Evolutionary conservation across 2,329 filamentous ascomycete species (phyloP).

Genomic region (Bipolaris bicolor): DNA sequence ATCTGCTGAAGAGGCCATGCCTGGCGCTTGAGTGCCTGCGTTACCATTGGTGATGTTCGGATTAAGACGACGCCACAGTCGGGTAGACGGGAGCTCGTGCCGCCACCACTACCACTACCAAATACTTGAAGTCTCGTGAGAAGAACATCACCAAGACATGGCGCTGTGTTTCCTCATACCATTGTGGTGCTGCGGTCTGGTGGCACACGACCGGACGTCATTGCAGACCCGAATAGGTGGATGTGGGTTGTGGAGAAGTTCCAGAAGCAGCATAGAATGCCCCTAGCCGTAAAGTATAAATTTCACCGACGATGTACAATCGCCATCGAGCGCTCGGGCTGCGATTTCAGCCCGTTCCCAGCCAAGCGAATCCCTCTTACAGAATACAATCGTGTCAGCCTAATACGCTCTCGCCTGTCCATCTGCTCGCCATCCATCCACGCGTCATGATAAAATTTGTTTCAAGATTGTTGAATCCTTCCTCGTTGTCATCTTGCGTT

Average conservation of each 20-base stretch:
- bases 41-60: slow-evolving; percentile 5
- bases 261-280: neutral
- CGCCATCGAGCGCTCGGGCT: neutral
- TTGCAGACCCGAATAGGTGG: neutral
- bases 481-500: neutral
- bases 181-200: neutral
- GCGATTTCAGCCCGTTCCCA: too few relatives aligned
- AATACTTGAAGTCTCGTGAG: neutral
- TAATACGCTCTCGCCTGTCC: slow-evolving; percentile 9
- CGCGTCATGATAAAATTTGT: slow-evolving; percentile 6
- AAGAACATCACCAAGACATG: neutral
- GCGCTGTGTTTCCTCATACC: neutral
- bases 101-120: neutral
- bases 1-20: neutral
- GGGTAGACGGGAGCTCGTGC: slow-evolving; percentile 7
- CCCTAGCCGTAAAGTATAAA: neutral
- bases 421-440: slow-evolving; percentile 12
- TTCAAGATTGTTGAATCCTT: slow-evolving; percentile 1
- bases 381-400: slow-evolving; percentile 8
- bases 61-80: slow-evolving; percentile 8
- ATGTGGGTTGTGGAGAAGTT: neutral
- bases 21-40: neutral
- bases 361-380: neutral
- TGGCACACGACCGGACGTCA: neutral
- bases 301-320: neutral